Conservation (phyloP, 495 filamentous ascomycete species). For the Cenococcum geophilum region DNA sequence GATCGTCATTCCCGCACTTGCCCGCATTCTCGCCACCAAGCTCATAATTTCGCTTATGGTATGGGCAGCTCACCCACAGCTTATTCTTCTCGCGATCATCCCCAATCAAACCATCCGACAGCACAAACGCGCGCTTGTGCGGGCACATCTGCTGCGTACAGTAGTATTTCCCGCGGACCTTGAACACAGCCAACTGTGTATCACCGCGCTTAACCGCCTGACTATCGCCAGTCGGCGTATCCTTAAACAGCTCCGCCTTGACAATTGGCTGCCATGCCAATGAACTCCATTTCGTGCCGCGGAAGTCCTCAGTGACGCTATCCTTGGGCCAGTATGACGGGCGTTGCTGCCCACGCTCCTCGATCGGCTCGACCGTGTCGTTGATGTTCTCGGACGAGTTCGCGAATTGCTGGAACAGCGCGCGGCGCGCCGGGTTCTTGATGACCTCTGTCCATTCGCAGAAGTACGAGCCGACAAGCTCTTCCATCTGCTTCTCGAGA, state of each 20-base stretch:
- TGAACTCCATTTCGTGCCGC: slow-evolving; percentile 61
- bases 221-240: slow-evolving; percentile 62
- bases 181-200: slow-evolving; percentile 89
- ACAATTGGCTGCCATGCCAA: slow-evolving; percentile 84
- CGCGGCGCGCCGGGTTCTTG: slow-evolving; percentile 58
- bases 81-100: slow-evolving; percentile 51
- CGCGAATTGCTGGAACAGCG: slow-evolving; percentile 77
- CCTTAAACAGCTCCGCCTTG: slow-evolving; percentile 64
- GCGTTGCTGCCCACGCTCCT: slow-evolving; percentile 67
- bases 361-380: slow-evolving; percentile 63
- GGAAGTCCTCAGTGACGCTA: slow-evolving; percentile 66
- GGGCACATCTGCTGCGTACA: slow-evolving; percentile 98
- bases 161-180: slow-evolving; percentile 75
- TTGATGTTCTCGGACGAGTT: slow-evolving; percentile 73
- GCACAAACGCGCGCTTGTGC: slow-evolving; percentile 86
- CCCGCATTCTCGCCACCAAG: slow-evolving; percentile 64
- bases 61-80: slow-evolving; percentile 83
- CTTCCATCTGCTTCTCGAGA: slow-evolving; percentile 85
- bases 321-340: slow-evolving; percentile 82
- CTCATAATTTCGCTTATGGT: slow-evolving; percentile 89
- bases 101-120: slow-evolving; percentile 84
- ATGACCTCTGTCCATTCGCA: slow-evolving; percentile 93
- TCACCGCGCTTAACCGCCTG: slow-evolving; percentile 79
- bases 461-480: slow-evolving; percentile 82
- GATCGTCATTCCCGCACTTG: slow-evolving; percentile 68